Base-by-base conservation (phyloP, 495 filamentous ascomycete species). In the Staphylotrichum longicolle region DNA sequence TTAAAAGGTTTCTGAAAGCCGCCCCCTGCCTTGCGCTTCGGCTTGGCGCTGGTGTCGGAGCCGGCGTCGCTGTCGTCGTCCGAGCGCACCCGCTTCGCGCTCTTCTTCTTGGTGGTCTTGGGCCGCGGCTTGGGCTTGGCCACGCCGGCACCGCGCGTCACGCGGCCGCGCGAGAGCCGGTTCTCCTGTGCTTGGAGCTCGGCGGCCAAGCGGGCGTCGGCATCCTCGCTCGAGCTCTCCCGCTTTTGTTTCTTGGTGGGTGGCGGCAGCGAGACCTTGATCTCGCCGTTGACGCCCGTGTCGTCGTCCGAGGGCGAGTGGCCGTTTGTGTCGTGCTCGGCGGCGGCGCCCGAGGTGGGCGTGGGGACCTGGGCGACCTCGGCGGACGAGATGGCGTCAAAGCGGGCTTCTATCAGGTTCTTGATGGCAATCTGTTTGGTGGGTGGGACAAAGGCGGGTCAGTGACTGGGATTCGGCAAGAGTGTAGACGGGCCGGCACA, bases 131-230 rank as follows among this genome's bases (percentile, higher is more conserved):
- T 76, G 56, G 59, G 41, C 58, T 68, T 68, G 6, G 77, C 75
- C 12, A 74, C 77, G 44, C 78, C 80, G 5, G 86, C 90, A 7
- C 82, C 82, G 40, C 93, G 80, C 1, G 91, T 96, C 15, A 87
- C 79, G 20, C 93, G 82, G 27, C 82, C 86, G 33, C 77, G 76
- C 5, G 73, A 71, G 37, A 85, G 79, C 60, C 84, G 78, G 72
- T 97, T 96, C 79, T 94, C 91, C 74, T 96, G 88, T 3, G 91
- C 94, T 75, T 98, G 94, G 35, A 98, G 80, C 71, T 87, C 86
- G 3, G 91, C 91, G 3, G 94, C 94, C 58, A 92, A 82, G 8
- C 86, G 80, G 12, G 92, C 93, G 73, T 98, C 93, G 47, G 89
- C 89, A 59, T 96, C 91, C 57, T 77, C 77, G 61, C 63, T 73